A percentile compares a stretch with the other conserved stretches of the same genome.
These are phyloP conservation scores for Blumeria hordei DNA, from an alignment of 2,329 filamentous ascomycete genomes.

Conservation along the genomic window DNA sequence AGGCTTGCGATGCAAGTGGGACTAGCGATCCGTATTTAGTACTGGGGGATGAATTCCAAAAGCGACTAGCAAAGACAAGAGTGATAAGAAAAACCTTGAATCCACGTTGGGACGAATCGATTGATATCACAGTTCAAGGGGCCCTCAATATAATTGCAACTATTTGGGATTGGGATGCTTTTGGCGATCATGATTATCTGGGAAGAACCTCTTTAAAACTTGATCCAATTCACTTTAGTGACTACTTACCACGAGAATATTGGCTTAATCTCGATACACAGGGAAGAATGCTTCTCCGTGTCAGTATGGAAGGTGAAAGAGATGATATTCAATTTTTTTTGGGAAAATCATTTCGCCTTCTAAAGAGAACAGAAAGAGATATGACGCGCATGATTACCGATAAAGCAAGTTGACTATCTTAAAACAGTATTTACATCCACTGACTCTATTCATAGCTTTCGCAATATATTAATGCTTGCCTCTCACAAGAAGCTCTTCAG, in stretches of 20 bases:
- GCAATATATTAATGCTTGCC: constrained; percentile 70
- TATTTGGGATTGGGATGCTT: constrained; percentile 93
- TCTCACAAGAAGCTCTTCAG: constrained; percentile 62
- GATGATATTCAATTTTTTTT: constrained; percentile 99
- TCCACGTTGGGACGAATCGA: constrained; percentile 89
- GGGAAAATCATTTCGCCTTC: constrained; percentile 80
- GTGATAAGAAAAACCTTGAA: constrained; percentile 79
- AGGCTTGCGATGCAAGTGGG: constrained; percentile 90
- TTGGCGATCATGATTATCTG: constrained; percentile 93
- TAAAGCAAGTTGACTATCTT: constrained; percentile 35
- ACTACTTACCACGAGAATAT: constrained; percentile 87
- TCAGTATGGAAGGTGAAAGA: constrained; percentile 95
- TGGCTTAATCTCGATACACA: constrained; percentile 96
- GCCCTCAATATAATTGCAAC: constrained; percentile 89
- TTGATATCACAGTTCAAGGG: constrained; percentile 83
- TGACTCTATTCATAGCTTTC: constrained; percentile 35
- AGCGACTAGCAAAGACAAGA: constrained; percentile 80
- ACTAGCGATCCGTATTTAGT: constrained; percentile 94
- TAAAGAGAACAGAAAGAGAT: constrained; percentile 88
- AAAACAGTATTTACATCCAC: background rate
- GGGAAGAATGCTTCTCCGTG: constrained; percentile 63
- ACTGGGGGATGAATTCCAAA: constrained; percentile 90
- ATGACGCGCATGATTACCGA: constrained; percentile 97
- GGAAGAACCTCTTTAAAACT: constrained; percentile 91
- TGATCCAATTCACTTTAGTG: constrained; percentile 91